Evolutionary conservation across 768 basidiomycete genomes (phyloP), one percentile per base, ranked within the genome.

Genomic region (Ramaria sp.): DNA sequence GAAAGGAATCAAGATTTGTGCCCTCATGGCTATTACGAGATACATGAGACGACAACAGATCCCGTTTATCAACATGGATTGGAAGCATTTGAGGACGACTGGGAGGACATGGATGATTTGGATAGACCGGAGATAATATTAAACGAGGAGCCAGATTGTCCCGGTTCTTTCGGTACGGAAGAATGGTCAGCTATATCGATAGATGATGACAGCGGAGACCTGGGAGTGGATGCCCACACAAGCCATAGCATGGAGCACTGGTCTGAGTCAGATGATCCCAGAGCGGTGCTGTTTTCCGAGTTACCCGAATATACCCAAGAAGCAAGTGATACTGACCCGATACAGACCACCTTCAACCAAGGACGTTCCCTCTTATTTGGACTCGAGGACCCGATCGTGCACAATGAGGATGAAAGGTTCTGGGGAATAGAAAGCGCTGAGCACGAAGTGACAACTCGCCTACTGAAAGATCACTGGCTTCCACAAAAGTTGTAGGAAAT

Each of bases 401-500:
- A 47, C 48, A 22, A 41, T 16, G 39, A 22, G 2, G 20, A 2
- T 41, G 13, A 41, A 7, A 24, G 9, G 45, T 10, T n/a, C 24
- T 25, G 41, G 41, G 22, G 66, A 36, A 57, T 78, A 22, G 66
- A 70, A 16, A 65, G 64, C n/a, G 77, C 71, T 5, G 86, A 88
- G 65, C 25, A n/a, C 20, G 71, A 70, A 48, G 81, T 83, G 63
- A 84, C 88, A 7, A 83, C 73, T 12, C 76, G 67, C 53, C 64
- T 60, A 45, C 63, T 88, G 58, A 74, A 68, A 50, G 73, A 71
- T 25, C 84, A 88, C 62, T 88, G 86, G 86, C 68, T 73, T 24
- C 85, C 82, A 0, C 77, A 82, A 53, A 76, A 69, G 56, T 67
- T 78, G 39, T 85, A 47, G 45, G 9, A 27, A 39, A 39, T 18